Base-by-base conservation (phyloP, 2,329 filamentous ascomycete species). In the Tolypocladium paradoxum region DNA sequence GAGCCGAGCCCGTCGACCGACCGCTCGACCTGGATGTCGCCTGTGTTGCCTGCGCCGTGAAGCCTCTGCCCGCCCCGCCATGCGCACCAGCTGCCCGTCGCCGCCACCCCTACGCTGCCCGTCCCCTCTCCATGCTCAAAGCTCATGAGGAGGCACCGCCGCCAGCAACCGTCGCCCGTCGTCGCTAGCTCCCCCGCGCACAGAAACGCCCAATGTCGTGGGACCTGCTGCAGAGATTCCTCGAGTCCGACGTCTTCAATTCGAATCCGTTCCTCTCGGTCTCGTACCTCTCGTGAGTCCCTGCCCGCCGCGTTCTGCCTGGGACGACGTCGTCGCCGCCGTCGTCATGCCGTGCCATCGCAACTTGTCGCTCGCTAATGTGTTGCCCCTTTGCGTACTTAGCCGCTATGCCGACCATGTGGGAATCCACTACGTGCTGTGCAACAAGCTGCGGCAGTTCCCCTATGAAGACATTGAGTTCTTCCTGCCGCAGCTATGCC, bases 221-320 rank as follows among this genome's bases (percentile, higher is more conserved):
- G 88, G 87, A 91, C 77, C 78, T 93, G 76, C 81, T 93, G 69
- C 87, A 89, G 78, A 84, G 88, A 73, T 91, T 92, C 82, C 84
- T 93, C 76, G 88, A 92, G 80, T 90, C 87, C 76, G 88, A 93
- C 78, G 87, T 93, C 77, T 93, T 93, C 79, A 92, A 91, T 76
- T 85, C 88, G 74, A 86, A 92, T 73, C 88, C 89, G 58, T 92
- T 90, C 71, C 84, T 93, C 70, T 87, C 88, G 57, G 88, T 93
- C 68, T 89, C 88, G 60, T 93, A 93, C 73, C 83, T 93, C 66
- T 88, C 88, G 88, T 92, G 77, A 81, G 85, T 76, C 55, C 56
- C 50, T n/a, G 2, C 36, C 27, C 22, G 11, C 16, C 37, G 22
- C 31, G 16, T 4, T 18, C n/a, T 12, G 24, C 4, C 22, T 34